Evolutionary conservation across 768 basidiomycete species (phyloP), one percentile per base, ranked within the genome.

Genomic region (Hericium rajendrae): DNA sequence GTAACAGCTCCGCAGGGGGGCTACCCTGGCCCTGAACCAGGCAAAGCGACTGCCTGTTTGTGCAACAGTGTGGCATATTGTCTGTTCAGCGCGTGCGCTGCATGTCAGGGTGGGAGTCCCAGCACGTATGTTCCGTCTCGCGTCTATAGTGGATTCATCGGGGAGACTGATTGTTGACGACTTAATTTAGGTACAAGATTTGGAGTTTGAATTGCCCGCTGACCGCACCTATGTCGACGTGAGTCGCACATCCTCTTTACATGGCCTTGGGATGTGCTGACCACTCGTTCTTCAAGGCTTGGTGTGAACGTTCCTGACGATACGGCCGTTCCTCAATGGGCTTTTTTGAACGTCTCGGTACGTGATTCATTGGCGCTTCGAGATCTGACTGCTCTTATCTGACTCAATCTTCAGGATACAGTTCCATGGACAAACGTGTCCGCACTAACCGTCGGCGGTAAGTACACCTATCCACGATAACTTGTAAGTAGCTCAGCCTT

Each of bases 301-400:
- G 43, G 56, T 0, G 1, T 57, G 4, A 28, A 53, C 15, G 74
- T 83, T 49, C 81, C 80, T 16, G 12, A 62, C 11, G 68, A 59
- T 16, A 75, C 74, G 2, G 64, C 59, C 8, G 74, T 83, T 4
- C 81, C 80, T 5, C 67, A 73, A 40, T 83, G 76, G 65, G 80
- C 81, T 0, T 82, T 77, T 59, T 64, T 73, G n/a, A 66, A 79
- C 64, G 70, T 78, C 43, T 61, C 68, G 49, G 77, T 76, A 63
- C 54, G 65, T 57, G 38, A 18, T 26, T 15, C 28, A n/a, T 16
- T 32, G 6, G 32, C 6, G 15, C 26, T 26, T n/a, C 32, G 46
- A 20, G 46, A 32, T 18, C 38, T 18, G 11, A 5, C 5, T 18
- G 48, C 38, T 6, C 11, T 22, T 37, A 32, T 32, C 32, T 32